A percentile compares a stretch with the other conserved stretches of the same genome.
Conservation (phyloP, 1,284 basidiomycete genomes). For the Hymenochaete sp. region DNA sequence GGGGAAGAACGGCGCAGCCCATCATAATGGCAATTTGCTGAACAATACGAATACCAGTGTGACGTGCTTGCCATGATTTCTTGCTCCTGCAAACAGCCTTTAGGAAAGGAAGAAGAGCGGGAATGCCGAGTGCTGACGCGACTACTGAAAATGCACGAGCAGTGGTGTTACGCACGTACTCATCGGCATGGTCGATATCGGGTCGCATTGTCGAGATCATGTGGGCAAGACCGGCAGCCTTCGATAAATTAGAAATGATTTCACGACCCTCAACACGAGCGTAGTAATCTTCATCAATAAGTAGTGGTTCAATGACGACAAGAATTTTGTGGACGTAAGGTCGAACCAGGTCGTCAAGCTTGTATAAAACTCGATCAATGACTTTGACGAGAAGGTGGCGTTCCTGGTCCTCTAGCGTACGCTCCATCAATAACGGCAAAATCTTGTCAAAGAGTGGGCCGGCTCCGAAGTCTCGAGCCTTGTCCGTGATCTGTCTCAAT, state of each 20-base stretch:
- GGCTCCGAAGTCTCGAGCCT: constrained; percentile 96
- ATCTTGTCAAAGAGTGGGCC: constrained; percentile 99
- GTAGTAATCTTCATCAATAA: constrained; percentile 99
- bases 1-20: constrained; percentile 98
- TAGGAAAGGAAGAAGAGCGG: constrained; percentile 93
- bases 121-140: constrained; percentile 96
- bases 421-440: constrained; percentile 96
- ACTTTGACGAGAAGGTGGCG: constrained; percentile 98
- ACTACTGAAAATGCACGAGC: constrained; percentile 99
- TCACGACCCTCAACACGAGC: constrained; percentile 98
- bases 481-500: constrained; percentile 97
- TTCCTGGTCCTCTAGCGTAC: constrained; percentile 97
- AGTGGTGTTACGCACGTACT: constrained; percentile 98
- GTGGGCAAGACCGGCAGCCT: constrained; percentile 97
- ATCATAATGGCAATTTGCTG: constrained; percentile 99
- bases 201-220: constrained; percentile 99
- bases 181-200: constrained; percentile 99
- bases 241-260: constrained; percentile 98
- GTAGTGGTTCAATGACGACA: constrained; percentile 97
- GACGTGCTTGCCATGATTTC: constrained; percentile 99
- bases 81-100: constrained; percentile 98
- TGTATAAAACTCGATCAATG: constrained; percentile 98
- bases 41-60: constrained; percentile 98
- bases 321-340: constrained; percentile 99
- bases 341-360: constrained; percentile 96